Conservation (phyloP, 768 basidiomycete genomes). For the Cubamyces lactineus region DNA sequence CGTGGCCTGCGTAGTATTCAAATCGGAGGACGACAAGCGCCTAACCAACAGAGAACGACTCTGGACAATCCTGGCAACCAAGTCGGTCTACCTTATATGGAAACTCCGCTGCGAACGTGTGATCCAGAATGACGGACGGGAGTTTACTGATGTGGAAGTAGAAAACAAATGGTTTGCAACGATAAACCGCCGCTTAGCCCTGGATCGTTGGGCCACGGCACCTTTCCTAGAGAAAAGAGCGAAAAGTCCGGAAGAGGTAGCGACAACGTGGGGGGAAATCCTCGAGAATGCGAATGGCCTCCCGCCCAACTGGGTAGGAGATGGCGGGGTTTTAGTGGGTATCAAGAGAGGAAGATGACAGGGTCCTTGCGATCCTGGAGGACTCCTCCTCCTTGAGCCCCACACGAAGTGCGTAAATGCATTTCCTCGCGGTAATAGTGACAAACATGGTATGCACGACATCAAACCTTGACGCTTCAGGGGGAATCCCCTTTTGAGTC, state of each 20-base stretch:
- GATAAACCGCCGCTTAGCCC: neutral
- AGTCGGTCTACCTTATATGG: conserved; percentile 10
- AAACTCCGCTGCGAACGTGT: conserved; percentile 13
- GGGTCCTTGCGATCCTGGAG: neutral
- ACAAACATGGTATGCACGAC: too few species aligned
- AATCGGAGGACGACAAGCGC: neutral
- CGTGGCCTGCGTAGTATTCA: neutral
- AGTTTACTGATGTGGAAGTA: neutral
- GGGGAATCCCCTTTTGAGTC: neutral
- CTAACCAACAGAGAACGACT: neutral
- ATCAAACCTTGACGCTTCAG: neutral
- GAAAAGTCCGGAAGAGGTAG: neutral
- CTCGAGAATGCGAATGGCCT: neutral
- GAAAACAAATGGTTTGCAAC: neutral
- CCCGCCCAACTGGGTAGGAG: neutral
- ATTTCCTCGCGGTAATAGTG: conserved; percentile 7
- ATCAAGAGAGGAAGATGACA: neutral
- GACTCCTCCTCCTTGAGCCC: conserved; percentile 2
- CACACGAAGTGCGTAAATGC: conserved; percentile 19
- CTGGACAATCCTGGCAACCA: neutral
- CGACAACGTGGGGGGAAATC: neutral
- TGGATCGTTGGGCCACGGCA: neutral
- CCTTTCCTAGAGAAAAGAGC: neutral
- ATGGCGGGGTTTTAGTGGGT: conserved; percentile 14
- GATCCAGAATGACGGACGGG: neutral